A percentile compares a stretch with the other conserved stretches of the same genome.
Evolutionary conservation across 441 rosid genomes (phyloP).

Genomic region (Euphorbia schlechtendalii): DNA sequence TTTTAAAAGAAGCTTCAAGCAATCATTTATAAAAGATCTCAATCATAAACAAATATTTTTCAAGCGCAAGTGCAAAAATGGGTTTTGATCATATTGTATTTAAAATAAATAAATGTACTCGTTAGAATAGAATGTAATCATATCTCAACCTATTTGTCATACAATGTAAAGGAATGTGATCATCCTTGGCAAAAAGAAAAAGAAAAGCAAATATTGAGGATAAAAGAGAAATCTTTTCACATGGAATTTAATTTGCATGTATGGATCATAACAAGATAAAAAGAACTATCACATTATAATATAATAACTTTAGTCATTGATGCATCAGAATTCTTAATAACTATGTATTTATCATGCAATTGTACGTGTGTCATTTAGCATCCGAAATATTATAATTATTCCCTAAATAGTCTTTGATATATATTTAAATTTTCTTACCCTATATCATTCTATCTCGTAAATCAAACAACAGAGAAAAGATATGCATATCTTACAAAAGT

Average conservation of each 20-base stretch:
- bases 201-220: conserved; percentile 1
- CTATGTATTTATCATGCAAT: too few relatives aligned
- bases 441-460: too few relatives aligned
- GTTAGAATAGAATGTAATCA: neutral
- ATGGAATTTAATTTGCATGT: neutral
- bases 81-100: neutral
- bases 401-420: too few relatives aligned
- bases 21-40: neutral
- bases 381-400: too few relatives aligned
- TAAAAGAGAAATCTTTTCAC: neutral
- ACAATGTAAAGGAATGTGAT: neutral
- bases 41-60: neutral
- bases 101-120: neutral
- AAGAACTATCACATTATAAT: neutral
- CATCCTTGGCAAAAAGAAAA: neutral
- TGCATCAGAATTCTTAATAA: too few relatives aligned
- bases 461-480: too few relatives aligned
- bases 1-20: conserved; percentile 4
- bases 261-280: conserved; percentile 1
- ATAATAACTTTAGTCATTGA: neutral
- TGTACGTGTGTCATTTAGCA: too few relatives aligned
- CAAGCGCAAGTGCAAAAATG: neutral
- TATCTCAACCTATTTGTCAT: neutral
- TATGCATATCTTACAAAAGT: too few relatives aligned
- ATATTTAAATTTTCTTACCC: too few relatives aligned